Base-by-base conservation (phyloP, 306 rosid species). In the Biancaea sappan region DNA sequence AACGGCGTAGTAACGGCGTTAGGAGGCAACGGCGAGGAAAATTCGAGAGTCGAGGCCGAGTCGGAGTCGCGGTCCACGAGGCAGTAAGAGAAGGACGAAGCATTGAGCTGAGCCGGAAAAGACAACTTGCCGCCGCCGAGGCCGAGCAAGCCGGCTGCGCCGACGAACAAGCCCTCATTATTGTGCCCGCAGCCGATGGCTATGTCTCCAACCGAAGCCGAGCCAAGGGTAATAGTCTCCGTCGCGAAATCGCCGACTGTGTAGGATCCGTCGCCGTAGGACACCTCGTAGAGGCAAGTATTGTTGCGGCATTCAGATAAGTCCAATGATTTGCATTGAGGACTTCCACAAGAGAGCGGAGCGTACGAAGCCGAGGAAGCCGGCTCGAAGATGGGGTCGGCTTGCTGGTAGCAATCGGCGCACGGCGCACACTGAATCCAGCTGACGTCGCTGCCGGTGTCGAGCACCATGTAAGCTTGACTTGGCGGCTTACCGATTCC, bases 391-490 rank as follows among this genome's bases (percentile, higher is more conserved):
- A 91, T 90, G 0, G 97, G 98, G 80, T 94, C 98, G 56, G 90
- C 74, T 82, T 94, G 98, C 38, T 82, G 86, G 79, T 91, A 94
- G 46, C 98, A 94, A 2, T 88, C 90, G 15, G 96, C 89, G 74
- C 98, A 94, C 1, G 98, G 98, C 4, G 94, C 88, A 67, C 98
- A 94, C 57, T 94, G 97, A 4, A 89, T 85, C 97, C 98, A 91
- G 85, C 84, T 94, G n/a, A 94, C 90, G 77, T 94, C 98, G n/a
- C 97, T 91, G 0, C 98, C 98, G 0, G 97, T 94, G 80, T 94
- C 98, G n/a, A 91, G 84, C 1, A 91, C 97, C 80, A 94, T 70
- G 77, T 91, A 94, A 1, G 77, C 86, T 25, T 66, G 84, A 71
- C 75, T 88, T 75, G 94, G 79, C 19, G 97, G 98, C 5, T 78